Base-by-base conservation (phyloP, 345 rosid genomes). In the Limnanthes douglasii region DNA sequence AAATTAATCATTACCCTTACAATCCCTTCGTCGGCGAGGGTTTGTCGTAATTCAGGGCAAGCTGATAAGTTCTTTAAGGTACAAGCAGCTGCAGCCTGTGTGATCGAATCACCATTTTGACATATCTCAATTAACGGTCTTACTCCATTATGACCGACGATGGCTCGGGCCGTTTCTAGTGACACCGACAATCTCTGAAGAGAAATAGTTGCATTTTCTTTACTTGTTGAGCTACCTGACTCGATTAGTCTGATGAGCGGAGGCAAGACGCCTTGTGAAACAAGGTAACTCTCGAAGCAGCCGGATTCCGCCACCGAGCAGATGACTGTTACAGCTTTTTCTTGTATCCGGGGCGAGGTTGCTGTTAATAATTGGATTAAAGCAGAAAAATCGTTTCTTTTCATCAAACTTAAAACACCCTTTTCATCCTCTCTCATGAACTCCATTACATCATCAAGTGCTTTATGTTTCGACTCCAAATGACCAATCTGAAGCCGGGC, bases 401-500 rank as follows among this genome's bases (percentile, higher is more conserved):
- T 80, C 22, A 88, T 45, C 41, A 65, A 69, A 19, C 80, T 40
- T 39, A 76, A 48, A 5, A 83, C 68, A 39, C 47, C 45, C 50
- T 73, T 79, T 25, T 79, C 90, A 42, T 88, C 97, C 32, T 88
- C 97, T 52, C 76, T 70, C 93, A 83, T 70, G 36, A 54, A 49
- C 26, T 70, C 64, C 8, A 74, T 68, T 4, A 88, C 69, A 31
- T 55, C 55, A 31, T 76, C 97, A 5, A 88, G 75, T 16, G 97
- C 97, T 21, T 40, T 72, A 34, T 83, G 86, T 45, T 88, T 88
- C 2, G 95, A 72, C 50, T 88, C 97, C 81, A 76, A 45, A 46
- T 79, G 86, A 28, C 97, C 93, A 4, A 88, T 88, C 61, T 88
- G 97, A 45, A 88, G 93, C 57, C 97, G 68, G 1, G 95, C 92